Conservation (phyloP, 768 basidiomycete genomes). For the Postia placenta region DNA sequence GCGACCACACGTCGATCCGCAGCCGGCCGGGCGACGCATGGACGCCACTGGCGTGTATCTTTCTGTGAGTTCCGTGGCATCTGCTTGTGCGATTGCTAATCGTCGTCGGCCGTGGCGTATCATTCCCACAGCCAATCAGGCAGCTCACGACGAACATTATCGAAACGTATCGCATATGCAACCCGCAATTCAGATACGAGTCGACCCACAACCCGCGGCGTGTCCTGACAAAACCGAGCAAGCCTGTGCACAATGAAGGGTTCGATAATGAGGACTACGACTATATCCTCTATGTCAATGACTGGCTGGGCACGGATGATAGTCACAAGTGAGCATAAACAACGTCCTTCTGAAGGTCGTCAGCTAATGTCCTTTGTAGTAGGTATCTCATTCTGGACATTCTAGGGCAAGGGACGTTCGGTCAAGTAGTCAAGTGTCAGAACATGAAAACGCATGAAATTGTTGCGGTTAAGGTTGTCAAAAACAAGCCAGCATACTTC, state of each 20-base stretch:
- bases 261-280: constrained; percentile 99
- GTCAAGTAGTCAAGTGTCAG: constrained; percentile 99
- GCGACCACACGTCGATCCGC: constrained; percentile 62
- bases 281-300: constrained; percentile 99
- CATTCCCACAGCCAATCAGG: constrained; percentile 42
- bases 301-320: constrained; percentile 91
- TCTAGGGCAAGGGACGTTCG: constrained; percentile 97
- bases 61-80: constrained; percentile 52
- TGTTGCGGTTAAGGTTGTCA: constrained; percentile 98
- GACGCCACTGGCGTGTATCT: constrained; percentile 71
- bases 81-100: background rate
- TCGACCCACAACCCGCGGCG: constrained; percentile 91
- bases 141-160: constrained; percentile 81
- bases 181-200: constrained; percentile 93
- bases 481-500: constrained; percentile 99
- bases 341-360: constrained; percentile 2
- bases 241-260: constrained; percentile 92
- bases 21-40: constrained; percentile 66
- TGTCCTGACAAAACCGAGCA: constrained; percentile 96
- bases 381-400: constrained; percentile 98
- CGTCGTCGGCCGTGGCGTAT: constrained; percentile 2
- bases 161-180: constrained; percentile 92
- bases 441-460: constrained; percentile 99
- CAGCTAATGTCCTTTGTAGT: constrained; percentile 31
- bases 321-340: constrained; percentile 76